phyloP scores from a whole-genome alignment of 441 rosid genomes.

The Adansonia grandidieri region DNA sequence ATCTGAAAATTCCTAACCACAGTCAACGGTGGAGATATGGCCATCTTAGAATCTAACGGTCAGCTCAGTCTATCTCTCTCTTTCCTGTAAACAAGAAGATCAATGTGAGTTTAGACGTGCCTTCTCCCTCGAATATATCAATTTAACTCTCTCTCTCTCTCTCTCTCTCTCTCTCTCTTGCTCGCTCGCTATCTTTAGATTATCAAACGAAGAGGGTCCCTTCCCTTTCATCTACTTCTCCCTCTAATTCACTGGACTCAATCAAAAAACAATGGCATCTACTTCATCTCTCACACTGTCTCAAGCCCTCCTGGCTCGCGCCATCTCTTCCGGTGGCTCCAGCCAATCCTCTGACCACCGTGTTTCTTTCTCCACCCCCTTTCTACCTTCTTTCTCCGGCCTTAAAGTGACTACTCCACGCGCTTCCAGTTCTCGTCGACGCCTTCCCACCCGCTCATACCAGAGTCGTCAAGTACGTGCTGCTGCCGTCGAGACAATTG shows the following conservation, averaged over 20 bases:
- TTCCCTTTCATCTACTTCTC: not conserved
- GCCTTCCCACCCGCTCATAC: constrained; percentile 26
- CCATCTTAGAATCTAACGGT: not conserved
- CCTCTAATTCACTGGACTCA: not conserved
- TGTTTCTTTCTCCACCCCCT: constrained; percentile 42
- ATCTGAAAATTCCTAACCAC: not conserved
- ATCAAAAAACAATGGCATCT: constrained; percentile 63
- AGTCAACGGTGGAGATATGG: not conserved
- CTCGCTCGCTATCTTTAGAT: not conserved
- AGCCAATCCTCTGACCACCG: constrained; percentile 51
- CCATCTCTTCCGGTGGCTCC: constrained; percentile 52
- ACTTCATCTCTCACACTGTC: constrained; percentile 77
- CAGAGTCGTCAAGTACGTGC: constrained; percentile 43
- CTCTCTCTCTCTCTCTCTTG: no score
- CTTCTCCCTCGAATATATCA: constrained; percentile 15
- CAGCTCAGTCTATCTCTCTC: not conserved
- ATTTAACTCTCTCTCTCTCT: not conserved
- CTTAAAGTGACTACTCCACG: constrained; percentile 50
- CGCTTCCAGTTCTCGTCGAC: constrained; percentile 36
- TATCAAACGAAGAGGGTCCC: not conserved
- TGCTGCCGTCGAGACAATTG: constrained; percentile 65
- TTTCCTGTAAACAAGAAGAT: constrained; percentile 27
- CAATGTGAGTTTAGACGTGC: not conserved
- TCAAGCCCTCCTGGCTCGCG: constrained; percentile 72
- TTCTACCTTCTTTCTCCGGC: constrained; percentile 58